Evolutionary conservation across 768 basidiomycete species (phyloP), one percentile per base, ranked within the genome.

Genomic region (Porpolomopsis calyptriformis): DNA sequence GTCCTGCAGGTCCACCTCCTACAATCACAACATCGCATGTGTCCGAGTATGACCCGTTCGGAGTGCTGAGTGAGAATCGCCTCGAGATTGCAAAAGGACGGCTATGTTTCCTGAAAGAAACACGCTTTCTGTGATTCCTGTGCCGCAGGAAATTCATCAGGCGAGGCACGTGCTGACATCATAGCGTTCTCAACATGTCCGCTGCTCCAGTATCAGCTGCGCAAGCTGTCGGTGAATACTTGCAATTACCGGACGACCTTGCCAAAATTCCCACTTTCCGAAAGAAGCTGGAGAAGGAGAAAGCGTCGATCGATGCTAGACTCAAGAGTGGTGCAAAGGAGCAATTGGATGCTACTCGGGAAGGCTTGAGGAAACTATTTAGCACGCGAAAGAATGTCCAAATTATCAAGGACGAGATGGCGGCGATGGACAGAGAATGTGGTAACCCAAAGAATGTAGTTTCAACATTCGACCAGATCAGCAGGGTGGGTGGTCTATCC

Each of bases 241-340:
- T 96, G 7, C 90, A 93, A 55, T 86, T 87, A 18, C 92, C 92
- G 1, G 91, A 94, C 56, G 93, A 96, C 65, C 83, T 98, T 46
- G 68, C 79, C 53, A 96, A 96, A 64, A 78, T 97, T 26, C 73
- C 78, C 1, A 78, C 89, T 0, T 90, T 89, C 58, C 78, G 90
- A 51, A 94, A 93, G 70, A 93, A 93, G 57, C 75, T 97, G 36
- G 84, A 92, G 64, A 97, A 97, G 64, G 94, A 98, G 64, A 94
- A 96, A 64, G 81, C 90, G 0, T 88, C 90, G 7, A 86, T 98
- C 49, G 89, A 96, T 57, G 81, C 84, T 3, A 77, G 91, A 56
- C 78, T 98, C 39, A 85, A 91, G 58, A 83, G 76, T 46, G 89
- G 91, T 8, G 91, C 94, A 53, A 90, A 86, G 62, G 88, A 93